Conservation (phyloP, 345 rosid genomes). For the Arabis alpina region DNA sequence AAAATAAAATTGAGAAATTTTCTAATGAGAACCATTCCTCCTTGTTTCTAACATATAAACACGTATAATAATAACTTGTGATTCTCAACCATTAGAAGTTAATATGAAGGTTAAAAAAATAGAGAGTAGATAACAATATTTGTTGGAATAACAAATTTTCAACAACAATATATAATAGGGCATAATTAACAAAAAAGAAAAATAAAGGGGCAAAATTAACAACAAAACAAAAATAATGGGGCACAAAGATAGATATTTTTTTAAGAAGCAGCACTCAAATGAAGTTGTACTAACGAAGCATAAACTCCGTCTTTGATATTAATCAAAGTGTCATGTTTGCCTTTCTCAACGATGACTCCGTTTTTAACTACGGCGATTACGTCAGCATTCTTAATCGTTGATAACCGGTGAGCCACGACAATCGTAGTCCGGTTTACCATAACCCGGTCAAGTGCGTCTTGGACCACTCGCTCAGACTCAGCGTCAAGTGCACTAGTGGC, state of each 20-base stretch:
- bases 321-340: constrained; percentile 61
- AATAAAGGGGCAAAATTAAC: too few relatives aligned
- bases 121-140: too few relatives aligned
- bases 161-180: not conserved
- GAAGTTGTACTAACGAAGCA: constrained; percentile 67
- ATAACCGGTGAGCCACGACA: constrained; percentile 67
- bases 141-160: not conserved
- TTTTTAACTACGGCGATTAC: constrained; percentile 64
- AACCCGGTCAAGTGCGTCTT: constrained; percentile 66
- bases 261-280: constrained; percentile 45
- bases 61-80: too few relatives aligned
- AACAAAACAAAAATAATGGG: not conserved
- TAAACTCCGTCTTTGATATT: constrained; percentile 56
- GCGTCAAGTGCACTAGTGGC: constrained; percentile 84
- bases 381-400: constrained; percentile 69
- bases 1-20: too few relatives aligned
- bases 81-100: too few relatives aligned
- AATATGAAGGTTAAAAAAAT: too few relatives aligned
- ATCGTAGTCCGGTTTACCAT: constrained; percentile 66
- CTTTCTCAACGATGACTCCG: constrained; percentile 66
- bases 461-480: constrained; percentile 71
- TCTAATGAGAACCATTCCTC: too few relatives aligned
- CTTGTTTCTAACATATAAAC: too few relatives aligned
- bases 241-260: not conserved
- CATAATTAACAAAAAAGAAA: not conserved